phyloP scores from a whole-genome alignment of 805 yeast genomes.

The Lipomyces kockii region DNA sequence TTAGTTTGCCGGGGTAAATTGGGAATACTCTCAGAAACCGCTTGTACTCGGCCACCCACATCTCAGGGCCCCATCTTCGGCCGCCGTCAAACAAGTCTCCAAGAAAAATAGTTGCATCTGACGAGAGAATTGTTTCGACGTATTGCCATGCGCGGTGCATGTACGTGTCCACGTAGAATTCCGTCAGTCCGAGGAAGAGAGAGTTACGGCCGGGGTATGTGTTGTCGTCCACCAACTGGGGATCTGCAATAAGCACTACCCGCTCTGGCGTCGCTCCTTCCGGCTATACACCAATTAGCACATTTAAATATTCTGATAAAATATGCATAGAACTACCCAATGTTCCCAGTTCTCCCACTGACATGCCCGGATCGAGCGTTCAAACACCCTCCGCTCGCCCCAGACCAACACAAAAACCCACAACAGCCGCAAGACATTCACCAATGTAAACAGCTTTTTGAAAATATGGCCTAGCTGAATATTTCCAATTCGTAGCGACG shows the following conservation, averaged over 20 bases:
- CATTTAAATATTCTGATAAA: background rate
- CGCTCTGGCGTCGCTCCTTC: conserved; percentile 31
- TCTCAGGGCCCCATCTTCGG: conserved; percentile 73
- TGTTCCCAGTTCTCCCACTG: conserved; percentile 71
- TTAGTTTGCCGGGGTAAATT: conserved; percentile 45
- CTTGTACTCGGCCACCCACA: conserved; percentile 71
- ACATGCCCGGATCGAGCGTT: conserved; percentile 53
- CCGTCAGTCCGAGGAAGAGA: conserved; percentile 58
- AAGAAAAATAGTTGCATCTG: conserved; percentile 75
- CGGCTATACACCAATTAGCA: conserved; percentile 10
- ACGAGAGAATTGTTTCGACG: conserved; percentile 62
- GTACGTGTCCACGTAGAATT: conserved; percentile 72
- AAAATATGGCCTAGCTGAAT: background rate
- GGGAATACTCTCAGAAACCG: conserved; percentile 73
- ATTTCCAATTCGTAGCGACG: conserved; percentile 5
- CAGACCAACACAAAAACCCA: conserved; percentile 57
- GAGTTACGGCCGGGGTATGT: conserved; percentile 78
- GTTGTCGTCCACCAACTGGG: conserved; percentile 87
- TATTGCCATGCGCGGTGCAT: conserved; percentile 73
- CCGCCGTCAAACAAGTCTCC: conserved; percentile 98
- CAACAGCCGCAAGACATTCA: conserved; percentile 38
- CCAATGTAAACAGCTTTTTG: conserved; percentile 16
- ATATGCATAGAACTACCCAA: conserved; percentile 48
- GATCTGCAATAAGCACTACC: conserved; percentile 74
- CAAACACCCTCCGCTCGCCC: conserved; percentile 59